phyloP scores from a whole-genome alignment of 345 rosid genomes.

The Arabis hirsuta region DNA sequence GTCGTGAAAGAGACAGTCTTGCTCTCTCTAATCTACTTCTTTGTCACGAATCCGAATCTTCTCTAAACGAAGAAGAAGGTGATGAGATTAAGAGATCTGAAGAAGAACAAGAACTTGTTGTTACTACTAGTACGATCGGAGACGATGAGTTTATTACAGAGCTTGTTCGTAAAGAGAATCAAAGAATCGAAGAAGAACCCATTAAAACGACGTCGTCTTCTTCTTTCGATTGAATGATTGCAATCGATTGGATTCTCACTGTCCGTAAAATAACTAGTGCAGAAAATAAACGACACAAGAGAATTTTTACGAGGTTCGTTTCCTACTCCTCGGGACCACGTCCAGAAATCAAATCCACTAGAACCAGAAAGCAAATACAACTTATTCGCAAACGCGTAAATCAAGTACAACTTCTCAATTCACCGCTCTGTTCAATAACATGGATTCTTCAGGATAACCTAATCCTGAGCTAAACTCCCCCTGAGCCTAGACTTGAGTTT shows the following conservation, averaged over 20 bases:
- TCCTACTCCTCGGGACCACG: too few relatives aligned
- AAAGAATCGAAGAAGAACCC: constrained; percentile 32
- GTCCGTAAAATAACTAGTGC: too few relatives aligned
- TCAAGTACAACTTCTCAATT: too few relatives aligned
- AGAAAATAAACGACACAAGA: too few relatives aligned
- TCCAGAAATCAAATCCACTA: too few relatives aligned
- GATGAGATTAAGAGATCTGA: constrained; percentile 34
- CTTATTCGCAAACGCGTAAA: too few relatives aligned
- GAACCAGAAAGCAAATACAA: too few relatives aligned
- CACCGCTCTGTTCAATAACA: too few relatives aligned
- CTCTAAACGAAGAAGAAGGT: constrained; percentile 38
- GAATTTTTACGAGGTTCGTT: too few relatives aligned
- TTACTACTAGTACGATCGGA: constrained; percentile 14
- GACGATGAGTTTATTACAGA: constrained; percentile 46
- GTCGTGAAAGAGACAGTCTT: constrained; percentile 26
- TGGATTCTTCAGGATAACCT: too few relatives aligned
- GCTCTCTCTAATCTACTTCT: constrained; percentile 58
- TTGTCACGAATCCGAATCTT: constrained; percentile 59
- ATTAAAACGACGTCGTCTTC: constrained; percentile 34
- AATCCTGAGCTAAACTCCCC: too few relatives aligned
- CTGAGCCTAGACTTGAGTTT: too few relatives aligned
- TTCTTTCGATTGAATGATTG: constrained; percentile 58
- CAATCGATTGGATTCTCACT: constrained; percentile 79
- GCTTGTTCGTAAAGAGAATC: constrained; percentile 49
- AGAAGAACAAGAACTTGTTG: not conserved